A percentile compares a stretch with the other conserved stretches of the same genome.
Evolutionary conservation across 2,329 filamentous ascomycete genomes (phyloP).

Genomic region (Mariannaea sp.): DNA sequence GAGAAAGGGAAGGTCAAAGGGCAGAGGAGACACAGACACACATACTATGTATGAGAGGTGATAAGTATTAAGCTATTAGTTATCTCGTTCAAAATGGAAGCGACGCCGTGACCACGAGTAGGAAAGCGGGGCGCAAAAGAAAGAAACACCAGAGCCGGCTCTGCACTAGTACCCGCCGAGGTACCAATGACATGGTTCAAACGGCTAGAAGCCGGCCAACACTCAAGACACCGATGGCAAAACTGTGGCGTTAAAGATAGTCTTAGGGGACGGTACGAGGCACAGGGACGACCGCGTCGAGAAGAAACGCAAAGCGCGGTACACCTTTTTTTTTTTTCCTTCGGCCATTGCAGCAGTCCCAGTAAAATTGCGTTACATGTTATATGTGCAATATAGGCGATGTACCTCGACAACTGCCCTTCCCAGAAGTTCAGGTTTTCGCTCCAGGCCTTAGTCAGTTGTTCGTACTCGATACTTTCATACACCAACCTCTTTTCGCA

Average conservation of each 20-base stretch:
- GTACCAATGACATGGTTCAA: not conserved
- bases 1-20: not conserved
- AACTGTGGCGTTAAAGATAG: not conserved
- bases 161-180: not conserved
- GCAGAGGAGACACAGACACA: not conserved
- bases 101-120: not conserved
- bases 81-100: not conserved
- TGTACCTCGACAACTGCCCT: no score
- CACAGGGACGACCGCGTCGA: no score
- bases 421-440: no score
- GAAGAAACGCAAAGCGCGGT: no score
- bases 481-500: not conserved
- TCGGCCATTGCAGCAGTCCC: no score
- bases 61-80: not conserved
- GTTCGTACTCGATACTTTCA: conserved; percentile 8
- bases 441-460: no score
- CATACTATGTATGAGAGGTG: not conserved
- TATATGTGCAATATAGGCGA: no score
- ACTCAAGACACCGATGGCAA: not conserved
- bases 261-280: no score
- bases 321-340: no score
- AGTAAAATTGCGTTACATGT: no score
- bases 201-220: not conserved
- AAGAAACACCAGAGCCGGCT: not conserved
- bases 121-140: not conserved